These are phyloP conservation scores for Dujonia santamariae DNA, from an alignment of 1,139 yeast genomes.

Conservation along the genomic window DNA sequence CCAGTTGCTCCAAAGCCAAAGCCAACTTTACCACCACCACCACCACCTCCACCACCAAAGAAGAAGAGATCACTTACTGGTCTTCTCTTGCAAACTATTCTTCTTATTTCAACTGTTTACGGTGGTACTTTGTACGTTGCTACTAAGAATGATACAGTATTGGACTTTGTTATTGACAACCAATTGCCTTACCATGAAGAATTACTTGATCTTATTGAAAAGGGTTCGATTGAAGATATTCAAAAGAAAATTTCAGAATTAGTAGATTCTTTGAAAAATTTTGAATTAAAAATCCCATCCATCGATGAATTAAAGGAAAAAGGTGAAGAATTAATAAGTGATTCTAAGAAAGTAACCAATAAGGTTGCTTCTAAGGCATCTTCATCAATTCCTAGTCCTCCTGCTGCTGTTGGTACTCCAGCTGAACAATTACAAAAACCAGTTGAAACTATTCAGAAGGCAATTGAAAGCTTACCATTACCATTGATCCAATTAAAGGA, in stretches of 20 bases:
- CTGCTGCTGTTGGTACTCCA: constrained; percentile 30
- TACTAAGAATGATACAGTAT: constrained; percentile 43
- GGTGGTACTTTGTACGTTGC: constrained; percentile 43
- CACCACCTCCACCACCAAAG: constrained; percentile 12
- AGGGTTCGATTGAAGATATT: constrained; percentile 35
- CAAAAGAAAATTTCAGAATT: constrained; percentile 19
- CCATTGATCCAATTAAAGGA: constrained; percentile 23
- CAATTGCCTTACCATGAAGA: constrained; percentile 47
- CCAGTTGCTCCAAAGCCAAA: not conserved
- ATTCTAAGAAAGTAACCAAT: constrained; percentile 32
- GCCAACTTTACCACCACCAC: constrained; percentile 5
- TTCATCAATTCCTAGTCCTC: constrained; percentile 9
- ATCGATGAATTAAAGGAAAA: constrained; percentile 29
- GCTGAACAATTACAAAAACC: constrained; percentile 47
- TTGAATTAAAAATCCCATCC: constrained; percentile 27
- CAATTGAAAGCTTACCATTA: constrained; percentile 34
- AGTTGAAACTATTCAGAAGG: constrained; percentile 35
- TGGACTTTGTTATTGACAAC: constrained; percentile 46
- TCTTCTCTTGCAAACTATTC: constrained; percentile 30
- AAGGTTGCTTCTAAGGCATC: constrained; percentile 2
- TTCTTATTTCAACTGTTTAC: constrained; percentile 29
- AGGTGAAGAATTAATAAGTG: constrained; percentile 36
- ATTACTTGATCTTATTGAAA: constrained; percentile 38
- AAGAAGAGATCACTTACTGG: constrained; percentile 33
- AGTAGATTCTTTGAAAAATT: constrained; percentile 17